Evolutionary conservation across 768 basidiomycete species (phyloP).

Genomic region (Tricholomella constricta): DNA sequence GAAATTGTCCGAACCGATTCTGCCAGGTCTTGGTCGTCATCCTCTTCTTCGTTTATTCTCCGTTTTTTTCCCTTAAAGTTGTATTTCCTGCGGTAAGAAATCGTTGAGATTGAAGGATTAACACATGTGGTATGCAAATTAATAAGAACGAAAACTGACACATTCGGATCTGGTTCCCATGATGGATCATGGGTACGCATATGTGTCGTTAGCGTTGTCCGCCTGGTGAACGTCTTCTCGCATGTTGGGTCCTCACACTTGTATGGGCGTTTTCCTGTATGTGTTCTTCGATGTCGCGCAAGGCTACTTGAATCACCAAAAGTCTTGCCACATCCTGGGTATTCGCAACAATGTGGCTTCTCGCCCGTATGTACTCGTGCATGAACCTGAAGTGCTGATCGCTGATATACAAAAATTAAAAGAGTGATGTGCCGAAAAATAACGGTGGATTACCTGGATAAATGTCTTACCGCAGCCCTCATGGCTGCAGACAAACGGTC

Average conservation of each 20-base stretch:
- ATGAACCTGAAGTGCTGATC: conserved; percentile 89
- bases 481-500: conserved; percentile 77
- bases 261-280: conserved; percentile 84
- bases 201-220: conserved; percentile 83
- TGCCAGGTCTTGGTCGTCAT: conserved; percentile 64
- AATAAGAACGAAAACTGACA: conserved; percentile 49
- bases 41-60: conserved; percentile 50
- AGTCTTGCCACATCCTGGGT: conserved; percentile 82
- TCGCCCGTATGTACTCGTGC: conserved; percentile 90
- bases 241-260: conserved; percentile 82
- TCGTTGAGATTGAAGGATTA: neutral
- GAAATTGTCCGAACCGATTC: conserved; percentile 78
- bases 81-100: conserved; percentile 55
- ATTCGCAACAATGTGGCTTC: conserved; percentile 90
- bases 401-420: conserved; percentile 43
- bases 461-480: conserved; percentile 85
- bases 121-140: neutral
- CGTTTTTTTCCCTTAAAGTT: conserved; percentile 77
- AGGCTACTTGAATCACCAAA: conserved; percentile 93
- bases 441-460: conserved; percentile 64
- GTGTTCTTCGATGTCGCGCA: conserved; percentile 88
- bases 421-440: conserved; percentile 2
- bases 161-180: conserved; percentile 83
- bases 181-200: conserved; percentile 86
- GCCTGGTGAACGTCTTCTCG: conserved; percentile 86